Percentiles rank a stretch among this genome's conserved stretches.
These are phyloP conservation scores for Cladorrhinum sp. DNA, from an alignment of 2,329 filamentous ascomycete genomes.

Conservation along the genomic window DNA sequence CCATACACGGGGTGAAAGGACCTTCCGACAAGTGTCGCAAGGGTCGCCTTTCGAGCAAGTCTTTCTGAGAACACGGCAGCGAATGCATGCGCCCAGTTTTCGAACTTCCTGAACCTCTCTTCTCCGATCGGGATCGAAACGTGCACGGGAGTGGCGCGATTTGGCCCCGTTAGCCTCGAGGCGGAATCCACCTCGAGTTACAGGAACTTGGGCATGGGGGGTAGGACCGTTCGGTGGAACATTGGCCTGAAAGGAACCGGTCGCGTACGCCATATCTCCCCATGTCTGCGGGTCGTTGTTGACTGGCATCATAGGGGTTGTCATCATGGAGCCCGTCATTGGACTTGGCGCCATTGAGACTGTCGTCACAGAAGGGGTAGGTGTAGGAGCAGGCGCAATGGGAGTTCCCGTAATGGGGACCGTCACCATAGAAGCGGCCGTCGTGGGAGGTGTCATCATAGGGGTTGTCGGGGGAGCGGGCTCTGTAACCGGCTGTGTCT, in stretches of 20 bases:
- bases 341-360: constrained; percentile 18
- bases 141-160: constrained; percentile 52
- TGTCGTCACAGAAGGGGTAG: constrained; percentile 19
- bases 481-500: constrained; percentile 1
- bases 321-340: neutral
- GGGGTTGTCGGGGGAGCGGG: neutral
- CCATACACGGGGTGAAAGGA: constrained; percentile 64
- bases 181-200: constrained; percentile 49
- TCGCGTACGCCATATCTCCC: constrained; percentile 52
- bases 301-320: constrained; percentile 18
- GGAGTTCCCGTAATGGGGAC: neutral
- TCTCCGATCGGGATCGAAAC: constrained; percentile 56
- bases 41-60: constrained; percentile 63
- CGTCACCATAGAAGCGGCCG: neutral
- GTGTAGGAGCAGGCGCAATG: neutral
- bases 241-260: constrained; percentile 33
- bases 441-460: neutral
- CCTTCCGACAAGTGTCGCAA: constrained; percentile 62
- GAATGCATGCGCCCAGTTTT: constrained; percentile 63
- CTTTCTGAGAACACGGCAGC: constrained; percentile 64
- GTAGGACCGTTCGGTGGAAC: constrained; percentile 26
- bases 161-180: constrained; percentile 51
- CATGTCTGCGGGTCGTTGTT: constrained; percentile 41
- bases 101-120: constrained; percentile 65
- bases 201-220: constrained; percentile 25